Evolutionary conservation across 2,329 filamentous ascomycete genomes (phyloP), one percentile per base, ranked within the genome.

Genomic region (Epichloe glyceriae): DNA sequence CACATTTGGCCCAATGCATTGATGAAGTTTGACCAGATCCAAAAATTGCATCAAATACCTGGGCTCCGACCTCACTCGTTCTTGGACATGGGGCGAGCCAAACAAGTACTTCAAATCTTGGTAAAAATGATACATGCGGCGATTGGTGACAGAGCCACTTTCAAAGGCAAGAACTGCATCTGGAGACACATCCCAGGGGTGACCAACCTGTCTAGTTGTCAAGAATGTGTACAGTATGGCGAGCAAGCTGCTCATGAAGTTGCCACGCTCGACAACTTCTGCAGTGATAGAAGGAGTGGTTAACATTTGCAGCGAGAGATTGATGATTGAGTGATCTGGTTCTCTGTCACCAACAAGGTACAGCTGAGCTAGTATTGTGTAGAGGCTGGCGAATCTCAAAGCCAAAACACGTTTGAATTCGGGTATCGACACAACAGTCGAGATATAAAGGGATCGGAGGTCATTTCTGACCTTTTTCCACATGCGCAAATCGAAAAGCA

Each of bases 281-380:
- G 89, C 86, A 0, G 91, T 97, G 57, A 98, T 97, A 0, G 91
- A 95, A 2, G 93, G 90, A 0, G 93, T 96, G 0, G 93, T 98
- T 55, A 98, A 73, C 80, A 98, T 94, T 64, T 98, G 93, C 33
- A 97, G 73, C 4, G 91, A 97, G 38, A 98, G 79, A 63, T 96
- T 96, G 73, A 98, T 95, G 62, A 98, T 97, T 11, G 91, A 97
- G 67, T 97, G 91, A 62, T 98, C 93, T 2, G 93, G 93, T 65
- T 98, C 93, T 56, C 93, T 79, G 63, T 98, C 93, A 14, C 91
- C 91, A 56, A 98, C 93, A 33, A 98, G 78, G 64, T 97, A 98
- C 3, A 98, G 73, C 64, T 98, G 91, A 5, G 93, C 90, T 46
- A 98, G 72, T 2, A 86, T 87, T 2, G 93, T 97, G 68, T 98